These are phyloP conservation scores for Cicer pinnatifidum DNA, from an alignment of 306 rosid species.

Conservation along the genomic window DNA sequence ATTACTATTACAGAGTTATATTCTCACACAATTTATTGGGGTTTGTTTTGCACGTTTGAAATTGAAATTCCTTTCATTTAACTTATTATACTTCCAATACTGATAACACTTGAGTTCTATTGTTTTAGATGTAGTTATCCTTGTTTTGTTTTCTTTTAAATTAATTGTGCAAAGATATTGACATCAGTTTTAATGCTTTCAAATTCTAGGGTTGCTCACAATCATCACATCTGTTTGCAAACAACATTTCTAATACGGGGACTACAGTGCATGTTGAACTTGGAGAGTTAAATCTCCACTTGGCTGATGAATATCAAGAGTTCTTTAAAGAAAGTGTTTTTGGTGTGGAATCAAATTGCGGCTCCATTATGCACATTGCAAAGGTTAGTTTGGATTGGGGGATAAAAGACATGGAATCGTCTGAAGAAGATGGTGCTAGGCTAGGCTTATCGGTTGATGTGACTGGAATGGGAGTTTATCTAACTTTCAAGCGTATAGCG, in stretches of 20 bases:
- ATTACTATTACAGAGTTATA: neutral
- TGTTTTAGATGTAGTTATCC: slow-evolving; percentile 28
- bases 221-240: slow-evolving; percentile 86
- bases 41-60: slow-evolving; percentile 30
- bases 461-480: slow-evolving; percentile 81
- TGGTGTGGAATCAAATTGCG: slow-evolving; percentile 88
- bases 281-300: slow-evolving; percentile 89
- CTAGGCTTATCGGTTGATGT: slow-evolving; percentile 82
- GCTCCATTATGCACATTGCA: slow-evolving; percentile 79
- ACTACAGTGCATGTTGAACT: slow-evolving; percentile 82
- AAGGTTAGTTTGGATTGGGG: slow-evolving; percentile 98
- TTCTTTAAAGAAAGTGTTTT: slow-evolving; percentile 86
- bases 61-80: slow-evolving; percentile 24
- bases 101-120: slow-evolving; percentile 7
- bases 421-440: slow-evolving; percentile 70
- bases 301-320: slow-evolving; percentile 94
- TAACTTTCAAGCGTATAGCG: slow-evolving; percentile 79
- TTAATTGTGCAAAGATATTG: slow-evolving; percentile 30
- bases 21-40: slow-evolving; percentile 13
- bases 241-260: slow-evolving; percentile 84
- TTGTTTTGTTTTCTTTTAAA: slow-evolving; percentile 17
- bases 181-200: slow-evolving; percentile 45
- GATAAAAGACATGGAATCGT: slow-evolving; percentile 75
- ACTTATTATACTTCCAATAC: slow-evolving; percentile 38
- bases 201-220: slow-evolving; percentile 85